phyloP scores from a whole-genome alignment of 305 asterid species.

The Solanum hybrid region DNA sequence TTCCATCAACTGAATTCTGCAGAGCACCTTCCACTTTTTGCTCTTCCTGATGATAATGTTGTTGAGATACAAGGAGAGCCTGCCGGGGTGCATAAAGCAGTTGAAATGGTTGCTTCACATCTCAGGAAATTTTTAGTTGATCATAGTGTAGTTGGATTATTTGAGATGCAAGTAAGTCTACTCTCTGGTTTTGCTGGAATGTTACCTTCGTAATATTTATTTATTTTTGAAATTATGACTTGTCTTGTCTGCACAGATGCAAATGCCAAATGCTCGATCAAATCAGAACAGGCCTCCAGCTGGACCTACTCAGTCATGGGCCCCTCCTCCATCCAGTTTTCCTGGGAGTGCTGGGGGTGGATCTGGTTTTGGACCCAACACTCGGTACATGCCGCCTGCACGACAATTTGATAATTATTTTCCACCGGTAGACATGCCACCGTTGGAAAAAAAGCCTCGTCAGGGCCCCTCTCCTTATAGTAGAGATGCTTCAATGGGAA shows the following conservation, averaged over 20 bases:
- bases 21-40: conserved; percentile 72
- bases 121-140: conserved; percentile 79
- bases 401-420: conserved; percentile 9
- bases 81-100: conserved; percentile 60
- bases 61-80: conserved; percentile 91
- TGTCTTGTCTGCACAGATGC: conserved; percentile 8
- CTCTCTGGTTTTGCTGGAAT: background rate
- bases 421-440: conserved; percentile 10
- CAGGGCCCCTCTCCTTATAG: conserved; percentile 6
- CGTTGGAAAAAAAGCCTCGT: conserved; percentile 10
- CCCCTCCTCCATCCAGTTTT: conserved; percentile 6
- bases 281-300: conserved; percentile 12
- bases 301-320: conserved; percentile 13
- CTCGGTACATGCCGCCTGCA: conserved; percentile 10
- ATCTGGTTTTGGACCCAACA: conserved; percentile 10
- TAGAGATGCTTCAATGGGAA: conserved; percentile 12
- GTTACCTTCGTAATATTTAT: background rate
- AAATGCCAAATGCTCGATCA: conserved; percentile 10
- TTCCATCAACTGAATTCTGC: conserved; percentile 15
- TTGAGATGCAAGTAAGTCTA: conserved; percentile 61
- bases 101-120: conserved; percentile 66
- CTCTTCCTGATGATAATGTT: conserved; percentile 71
- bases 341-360: conserved; percentile 10
- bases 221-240: background rate
- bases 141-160: conserved; percentile 60